phyloP scores from a whole-genome alignment of 73 alveolate species.

The Paramecium sonneborni region DNA sequence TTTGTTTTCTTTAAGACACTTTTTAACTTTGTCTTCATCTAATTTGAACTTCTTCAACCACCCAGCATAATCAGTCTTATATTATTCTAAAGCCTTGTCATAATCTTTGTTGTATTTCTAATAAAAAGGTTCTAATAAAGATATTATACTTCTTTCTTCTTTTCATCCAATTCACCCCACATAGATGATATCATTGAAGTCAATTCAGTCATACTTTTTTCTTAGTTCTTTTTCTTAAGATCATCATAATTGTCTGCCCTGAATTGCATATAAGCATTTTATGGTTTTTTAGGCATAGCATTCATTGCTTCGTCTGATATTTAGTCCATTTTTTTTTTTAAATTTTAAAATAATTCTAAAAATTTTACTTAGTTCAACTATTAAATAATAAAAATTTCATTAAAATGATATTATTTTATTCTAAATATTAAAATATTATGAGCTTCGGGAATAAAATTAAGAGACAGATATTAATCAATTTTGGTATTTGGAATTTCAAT shows the following conservation, averaged over 20 bases:
- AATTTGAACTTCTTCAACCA: slow-evolving; percentile 38
- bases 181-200: background rate
- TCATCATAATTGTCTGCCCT: slow-evolving; percentile 13
- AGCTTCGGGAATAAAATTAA: too few species aligned
- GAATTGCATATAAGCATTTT: background rate
- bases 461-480: too few species aligned
- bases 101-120: slow-evolving; percentile 32
- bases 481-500: too few species aligned
- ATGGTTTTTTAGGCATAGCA: slow-evolving; percentile 37
- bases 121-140: background rate
- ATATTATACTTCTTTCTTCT: background rate
- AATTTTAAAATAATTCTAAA: background rate
- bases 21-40: slow-evolving; percentile 26
- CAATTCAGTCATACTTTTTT: slow-evolving; percentile 47
- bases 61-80: background rate
- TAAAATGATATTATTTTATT: too few species aligned
- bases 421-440: too few species aligned
- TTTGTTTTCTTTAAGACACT: slow-evolving; percentile 4
- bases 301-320: slow-evolving; percentile 9
- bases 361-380: background rate
- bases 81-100: background rate
- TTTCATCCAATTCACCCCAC: background rate
- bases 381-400: background rate
- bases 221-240: background rate
- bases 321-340: background rate